Evolutionary conservation across 768 basidiomycete species (phyloP), one percentile per base, ranked within the genome.

Genomic region (Agrocybe pediades): DNA sequence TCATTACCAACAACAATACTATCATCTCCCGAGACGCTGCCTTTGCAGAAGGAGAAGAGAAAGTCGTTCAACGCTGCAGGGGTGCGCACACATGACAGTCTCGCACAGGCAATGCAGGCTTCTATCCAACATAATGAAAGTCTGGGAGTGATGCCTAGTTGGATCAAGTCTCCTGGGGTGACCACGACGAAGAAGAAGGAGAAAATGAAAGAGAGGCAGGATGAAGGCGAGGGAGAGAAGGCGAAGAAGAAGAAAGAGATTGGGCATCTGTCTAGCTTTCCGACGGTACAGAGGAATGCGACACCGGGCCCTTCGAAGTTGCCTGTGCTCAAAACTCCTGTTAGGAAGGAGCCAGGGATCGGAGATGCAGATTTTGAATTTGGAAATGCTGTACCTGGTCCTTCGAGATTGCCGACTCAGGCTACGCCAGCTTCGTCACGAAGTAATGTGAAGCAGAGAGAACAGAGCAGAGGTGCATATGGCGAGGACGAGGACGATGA

Each of bases 61-160:
- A 56, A 53, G 33, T 41, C 47, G 33, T 26, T 20, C 40, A 46
- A 13, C 27, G 24, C 16, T 39, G 33, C 23, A n/a, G 41, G 21
- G 11, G 40, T 51, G 2, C 30, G 33, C 9, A 21, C 23, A 15
- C 43, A 40, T 39, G 7, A 17, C 2, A 54, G 9, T 26, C 48
- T 60, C 25, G 39, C 29, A 6, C 49, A 54, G 13, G 63, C 63
- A 1, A 24, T 62, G 6, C 58, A 62, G 29, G 54, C 58, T 11
- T 53, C 58, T 3, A 53, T 53, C 5, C 36, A 46, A 13, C 47
- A 64, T 39, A 63, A 61, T 41, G 53, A 57, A n/a, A 30, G 30
- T 6, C n/a, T 54, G 1, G 63, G 58, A 11, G 48, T 42, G 4
- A 19, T 55, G 23, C 40, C n/a, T 43, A 27, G 43, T 27, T 20